These are phyloP conservation scores for Boletus tomentosulus DNA, from an alignment of 768 basidiomycete genomes.

Conservation along the genomic window DNA sequence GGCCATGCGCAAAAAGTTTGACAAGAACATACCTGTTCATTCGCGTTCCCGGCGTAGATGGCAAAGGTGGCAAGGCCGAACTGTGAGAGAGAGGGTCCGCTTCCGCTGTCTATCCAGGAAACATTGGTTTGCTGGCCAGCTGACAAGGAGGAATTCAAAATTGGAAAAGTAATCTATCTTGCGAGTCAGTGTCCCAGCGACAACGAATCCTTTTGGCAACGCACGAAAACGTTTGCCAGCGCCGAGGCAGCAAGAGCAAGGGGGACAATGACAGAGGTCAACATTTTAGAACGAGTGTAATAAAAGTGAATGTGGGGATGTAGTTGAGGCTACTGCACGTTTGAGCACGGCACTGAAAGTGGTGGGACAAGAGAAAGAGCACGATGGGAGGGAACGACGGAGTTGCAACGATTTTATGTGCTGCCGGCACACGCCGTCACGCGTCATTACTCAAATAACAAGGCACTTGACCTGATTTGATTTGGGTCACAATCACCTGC, in stretches of 20 bases:
- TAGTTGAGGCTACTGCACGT: slow-evolving; percentile 2
- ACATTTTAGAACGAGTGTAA: slow-evolving; percentile 39
- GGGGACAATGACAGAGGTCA: slow-evolving; percentile 44
- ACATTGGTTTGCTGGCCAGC: slow-evolving; percentile 50
- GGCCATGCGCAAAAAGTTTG: neutral
- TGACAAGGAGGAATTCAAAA: slow-evolving; percentile 39
- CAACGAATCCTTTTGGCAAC: slow-evolving; percentile 20
- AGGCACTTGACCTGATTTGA: neutral
- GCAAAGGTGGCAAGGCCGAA: slow-evolving; percentile 52
- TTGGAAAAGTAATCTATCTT: slow-evolving; percentile 55
- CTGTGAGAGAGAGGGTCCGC: slow-evolving; percentile 41
- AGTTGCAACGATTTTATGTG: slow-evolving; percentile 27
- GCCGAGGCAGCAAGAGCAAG: slow-evolving; percentile 52
- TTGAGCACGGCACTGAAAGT: neutral
- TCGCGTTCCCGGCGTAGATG: slow-evolving; percentile 61
- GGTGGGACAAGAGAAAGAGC: neutral
- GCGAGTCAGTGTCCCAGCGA: neutral
- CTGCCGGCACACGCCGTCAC: neutral
- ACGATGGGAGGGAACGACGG: slow-evolving; percentile 18
- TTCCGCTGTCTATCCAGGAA: slow-evolving; percentile 56
- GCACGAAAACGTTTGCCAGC: slow-evolving; percentile 54
- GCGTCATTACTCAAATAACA: neutral
- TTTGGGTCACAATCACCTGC: neutral
- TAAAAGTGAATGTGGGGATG: slow-evolving; percentile 23
- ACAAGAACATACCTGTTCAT: slow-evolving; percentile 48